Evolutionary conservation across 306 rosid species (phyloP).

Genomic region (Cicer judaicum): DNA sequence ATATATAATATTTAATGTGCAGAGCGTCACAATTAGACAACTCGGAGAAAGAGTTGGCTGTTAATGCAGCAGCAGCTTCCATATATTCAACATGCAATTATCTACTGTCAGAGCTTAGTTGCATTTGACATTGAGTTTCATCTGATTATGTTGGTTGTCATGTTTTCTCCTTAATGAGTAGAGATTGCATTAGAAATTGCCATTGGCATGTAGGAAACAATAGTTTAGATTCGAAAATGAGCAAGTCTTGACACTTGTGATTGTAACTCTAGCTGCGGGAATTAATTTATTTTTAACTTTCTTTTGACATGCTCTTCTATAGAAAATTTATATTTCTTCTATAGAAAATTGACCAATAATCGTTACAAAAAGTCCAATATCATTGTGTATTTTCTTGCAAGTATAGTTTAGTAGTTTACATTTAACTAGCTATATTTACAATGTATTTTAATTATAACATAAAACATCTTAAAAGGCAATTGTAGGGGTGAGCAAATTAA

Average conservation of each 20-base stretch:
- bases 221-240: conserved; percentile 32
- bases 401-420: no score
- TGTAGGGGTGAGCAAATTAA: no score
- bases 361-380: neutral
- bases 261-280: conserved; percentile 50
- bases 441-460: no score
- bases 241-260: conserved; percentile 28
- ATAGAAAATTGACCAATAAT: neutral
- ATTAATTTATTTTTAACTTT: neutral
- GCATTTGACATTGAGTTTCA: conserved; percentile 45
- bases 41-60: conserved; percentile 78
- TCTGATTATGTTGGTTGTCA: conserved; percentile 31
- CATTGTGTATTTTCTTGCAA: neutral
- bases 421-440: no score
- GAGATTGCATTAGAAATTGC: conserved; percentile 21
- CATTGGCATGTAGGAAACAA: conserved; percentile 38
- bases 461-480: no score
- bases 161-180: conserved; percentile 1
- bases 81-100: conserved; percentile 92
- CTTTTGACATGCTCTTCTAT: neutral
- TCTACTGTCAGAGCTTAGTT: conserved; percentile 62
- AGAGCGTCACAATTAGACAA: conserved; percentile 54
- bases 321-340: neutral
- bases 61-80: conserved; percentile 96
- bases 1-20: conserved; percentile 36